A percentile compares a stretch with the other conserved stretches of the same genome.
These are phyloP conservation scores for Nyssa sinensis DNA, from an alignment of 148 eudicot species.

Conservation along the genomic window DNA sequence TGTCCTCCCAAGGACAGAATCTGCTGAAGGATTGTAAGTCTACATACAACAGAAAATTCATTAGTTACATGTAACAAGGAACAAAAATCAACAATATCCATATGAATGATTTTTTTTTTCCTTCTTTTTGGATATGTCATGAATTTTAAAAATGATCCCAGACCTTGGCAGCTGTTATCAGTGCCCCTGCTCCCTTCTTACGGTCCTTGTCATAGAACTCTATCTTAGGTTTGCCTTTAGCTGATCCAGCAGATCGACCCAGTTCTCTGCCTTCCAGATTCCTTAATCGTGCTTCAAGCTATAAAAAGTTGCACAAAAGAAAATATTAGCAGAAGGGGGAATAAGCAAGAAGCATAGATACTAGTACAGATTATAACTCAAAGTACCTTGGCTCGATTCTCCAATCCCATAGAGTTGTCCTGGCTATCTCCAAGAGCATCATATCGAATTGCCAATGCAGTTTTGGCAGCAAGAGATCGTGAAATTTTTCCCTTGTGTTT, in stretches of 20 bases:
- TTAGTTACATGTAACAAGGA: neutral
- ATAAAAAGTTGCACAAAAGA: constrained; percentile 16
- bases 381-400: constrained; percentile 68
- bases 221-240: constrained; percentile 92
- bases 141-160: neutral
- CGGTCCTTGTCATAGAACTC: constrained; percentile 86
- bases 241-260: constrained; percentile 84
- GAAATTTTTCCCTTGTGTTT: constrained; percentile 92
- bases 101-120: too few relatives aligned
- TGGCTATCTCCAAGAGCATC: constrained; percentile 89
- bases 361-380: neutral
- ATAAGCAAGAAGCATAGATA: neutral
- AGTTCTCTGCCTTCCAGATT: constrained; percentile 85
- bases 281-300: constrained; percentile 90
- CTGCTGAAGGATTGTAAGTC: constrained; percentile 90
- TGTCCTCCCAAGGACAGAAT: constrained; percentile 50
- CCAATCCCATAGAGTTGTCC: constrained; percentile 89
- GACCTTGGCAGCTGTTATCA: constrained; percentile 93
- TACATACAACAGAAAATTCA: constrained; percentile 25
- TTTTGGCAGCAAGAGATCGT: constrained; percentile 88
- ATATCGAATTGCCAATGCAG: constrained; percentile 82
- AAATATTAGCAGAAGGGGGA: neutral
- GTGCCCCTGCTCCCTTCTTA: constrained; percentile 74
- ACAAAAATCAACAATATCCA: neutral
- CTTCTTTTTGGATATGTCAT: too few relatives aligned